These are phyloP conservation scores for Parathielavia hyrcaniae DNA, from an alignment of 495 filamentous ascomycete species.

Conservation along the genomic window DNA sequence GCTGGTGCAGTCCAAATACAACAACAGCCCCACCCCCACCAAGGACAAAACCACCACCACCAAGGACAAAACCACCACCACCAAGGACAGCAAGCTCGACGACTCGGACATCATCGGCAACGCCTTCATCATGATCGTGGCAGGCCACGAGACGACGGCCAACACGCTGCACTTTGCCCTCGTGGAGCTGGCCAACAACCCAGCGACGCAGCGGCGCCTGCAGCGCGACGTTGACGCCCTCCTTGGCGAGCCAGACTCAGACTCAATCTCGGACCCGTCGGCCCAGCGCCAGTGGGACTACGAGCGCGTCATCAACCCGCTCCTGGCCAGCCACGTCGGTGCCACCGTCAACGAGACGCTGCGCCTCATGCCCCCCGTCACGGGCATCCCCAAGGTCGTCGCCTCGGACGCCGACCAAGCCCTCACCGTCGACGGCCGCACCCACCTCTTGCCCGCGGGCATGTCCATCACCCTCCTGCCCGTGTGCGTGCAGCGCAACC, in stretches of 20 bases:
- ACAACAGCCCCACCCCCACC: slow-evolving; percentile 14
- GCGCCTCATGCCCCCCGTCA: slow-evolving; percentile 55
- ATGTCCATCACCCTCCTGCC: slow-evolving; percentile 42
- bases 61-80: slow-evolving; percentile 19
- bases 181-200: slow-evolving; percentile 55
- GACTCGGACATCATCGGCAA: slow-evolving; percentile 63
- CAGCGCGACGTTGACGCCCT: slow-evolving; percentile 57
- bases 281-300: slow-evolving; percentile 67
- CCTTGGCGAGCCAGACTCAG: no score
- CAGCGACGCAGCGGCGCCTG: slow-evolving; percentile 49
- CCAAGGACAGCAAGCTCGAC: slow-evolving; percentile 32
- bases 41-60: slow-evolving; percentile 16
- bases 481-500: slow-evolving; percentile 53
- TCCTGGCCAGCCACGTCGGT: slow-evolving; percentile 56
- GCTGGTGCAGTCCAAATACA: slow-evolving; percentile 45
- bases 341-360: slow-evolving; percentile 65
- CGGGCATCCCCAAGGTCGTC: slow-evolving; percentile 56
- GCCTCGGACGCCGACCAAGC: slow-evolving; percentile 42
- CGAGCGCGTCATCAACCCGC: slow-evolving; percentile 48
- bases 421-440: slow-evolving; percentile 46
- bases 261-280: slow-evolving; percentile 39
- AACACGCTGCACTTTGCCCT: slow-evolving; percentile 60
- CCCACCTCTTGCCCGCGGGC: slow-evolving; percentile 45
- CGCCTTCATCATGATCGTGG: slow-evolving; percentile 64
- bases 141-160: slow-evolving; percentile 68